phyloP scores from a whole-genome alignment of 345 rosid species.

The Linum usitatissimum region DNA sequence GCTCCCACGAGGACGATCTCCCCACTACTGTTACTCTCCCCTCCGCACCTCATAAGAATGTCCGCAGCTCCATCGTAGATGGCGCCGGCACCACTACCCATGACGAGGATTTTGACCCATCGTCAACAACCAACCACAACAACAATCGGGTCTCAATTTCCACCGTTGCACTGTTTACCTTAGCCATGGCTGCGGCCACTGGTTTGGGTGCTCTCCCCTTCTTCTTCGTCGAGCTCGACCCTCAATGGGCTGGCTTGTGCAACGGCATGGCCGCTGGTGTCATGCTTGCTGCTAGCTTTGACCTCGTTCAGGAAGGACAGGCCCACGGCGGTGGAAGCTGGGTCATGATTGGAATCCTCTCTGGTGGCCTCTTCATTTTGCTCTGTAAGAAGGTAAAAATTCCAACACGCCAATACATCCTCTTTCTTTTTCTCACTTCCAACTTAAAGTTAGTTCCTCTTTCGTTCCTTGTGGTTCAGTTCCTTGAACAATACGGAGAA shows the following conservation, averaged over 20 bases:
- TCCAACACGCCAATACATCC: not conserved
- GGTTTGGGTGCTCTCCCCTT: slow-evolving; percentile 98
- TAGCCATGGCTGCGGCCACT: slow-evolving; percentile 99
- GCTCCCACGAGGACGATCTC: not conserved
- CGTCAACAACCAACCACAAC: not conserved
- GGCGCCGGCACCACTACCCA: slow-evolving; percentile 35
- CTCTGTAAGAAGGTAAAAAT: slow-evolving; percentile 78
- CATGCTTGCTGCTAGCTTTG: slow-evolving; percentile 99
- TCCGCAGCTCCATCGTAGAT: slow-evolving; percentile 45
- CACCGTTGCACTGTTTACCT: slow-evolving; percentile 77
- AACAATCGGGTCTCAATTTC: slow-evolving; percentile 74
- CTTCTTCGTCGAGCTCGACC: slow-evolving; percentile 93
- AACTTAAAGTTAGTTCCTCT: not conserved
- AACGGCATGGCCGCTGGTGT: slow-evolving; percentile 99
- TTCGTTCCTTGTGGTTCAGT: slow-evolving; percentile 32
- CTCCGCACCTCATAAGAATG: slow-evolving; percentile 60
- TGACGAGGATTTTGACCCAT: not conserved
- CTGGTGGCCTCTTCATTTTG: slow-evolving; percentile 83
- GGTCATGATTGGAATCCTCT: slow-evolving; percentile 81
- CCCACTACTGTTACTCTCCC: not conserved
- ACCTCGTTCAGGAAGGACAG: slow-evolving; percentile 93
- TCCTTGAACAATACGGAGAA: slow-evolving; percentile 92
- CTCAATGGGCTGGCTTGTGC: slow-evolving; percentile 97
- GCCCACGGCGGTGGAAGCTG: slow-evolving; percentile 77
- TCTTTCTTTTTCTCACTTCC: not conserved